Conservation (phyloP, 192 early-diverging fungal species). For the Linnemannia schmuckeri region DNA sequence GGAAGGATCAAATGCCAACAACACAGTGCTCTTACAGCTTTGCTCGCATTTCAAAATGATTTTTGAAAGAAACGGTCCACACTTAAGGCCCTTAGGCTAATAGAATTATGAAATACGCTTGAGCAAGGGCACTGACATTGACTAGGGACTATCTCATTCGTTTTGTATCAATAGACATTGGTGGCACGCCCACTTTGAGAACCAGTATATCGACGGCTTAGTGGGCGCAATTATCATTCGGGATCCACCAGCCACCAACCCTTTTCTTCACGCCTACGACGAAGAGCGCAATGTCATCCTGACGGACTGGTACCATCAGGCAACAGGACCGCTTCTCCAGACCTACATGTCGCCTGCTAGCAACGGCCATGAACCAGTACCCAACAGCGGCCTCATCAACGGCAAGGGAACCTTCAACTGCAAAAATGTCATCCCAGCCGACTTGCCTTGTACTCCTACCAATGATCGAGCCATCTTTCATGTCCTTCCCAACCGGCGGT, state of each 20-base stretch:
- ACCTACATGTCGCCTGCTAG: conserved; percentile 24
- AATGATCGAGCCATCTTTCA: conserved; percentile 39
- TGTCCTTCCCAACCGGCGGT: conserved; percentile 51
- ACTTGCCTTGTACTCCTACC: conserved; percentile 16
- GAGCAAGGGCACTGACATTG: neutral
- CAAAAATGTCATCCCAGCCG: conserved; percentile 29
- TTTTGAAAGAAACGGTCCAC: too few relatives aligned
- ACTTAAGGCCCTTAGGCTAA: too few relatives aligned
- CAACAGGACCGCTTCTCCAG: conserved; percentile 17
- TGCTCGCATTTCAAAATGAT: too few relatives aligned
- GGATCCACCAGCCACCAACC: conserved; percentile 52
- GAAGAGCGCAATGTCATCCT: conserved; percentile 54
- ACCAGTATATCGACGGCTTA: conserved; percentile 59
- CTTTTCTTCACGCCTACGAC: conserved; percentile 56
- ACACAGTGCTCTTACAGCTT: neutral
- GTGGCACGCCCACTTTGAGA: conserved; percentile 61
- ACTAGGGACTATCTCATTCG: neutral
- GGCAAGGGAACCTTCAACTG: conserved; percentile 59
- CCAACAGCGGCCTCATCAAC: conserved; percentile 68
- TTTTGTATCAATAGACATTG: conserved; percentile 50
- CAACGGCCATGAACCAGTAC: conserved; percentile 32
- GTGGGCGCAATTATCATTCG: conserved; percentile 55
- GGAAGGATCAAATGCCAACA: neutral
- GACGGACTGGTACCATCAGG: conserved; percentile 62
- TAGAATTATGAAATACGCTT: too few relatives aligned